Base-by-base conservation (phyloP, 208 protist species). In the Acanthamoeba culbertsoni region DNA sequence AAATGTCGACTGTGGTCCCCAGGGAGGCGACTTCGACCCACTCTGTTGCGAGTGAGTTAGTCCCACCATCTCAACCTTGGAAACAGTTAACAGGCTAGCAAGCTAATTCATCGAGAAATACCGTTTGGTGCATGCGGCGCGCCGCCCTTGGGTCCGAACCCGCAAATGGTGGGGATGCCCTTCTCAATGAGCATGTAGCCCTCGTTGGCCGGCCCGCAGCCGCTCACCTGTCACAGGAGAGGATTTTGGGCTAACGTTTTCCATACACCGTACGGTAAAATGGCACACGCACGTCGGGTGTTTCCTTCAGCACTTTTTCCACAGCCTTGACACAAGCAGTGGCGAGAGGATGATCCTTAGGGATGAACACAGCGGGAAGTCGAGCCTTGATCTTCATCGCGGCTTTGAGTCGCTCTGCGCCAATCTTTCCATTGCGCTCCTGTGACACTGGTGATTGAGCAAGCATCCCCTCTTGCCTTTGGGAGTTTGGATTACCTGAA, bases 171-270 rank as follows among this genome's bases (percentile, higher is more conserved):
- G 28, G 75, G 75, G 28, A 86, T 86, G 51, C 75, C 75, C 53
- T 55, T 62, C 53, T 86, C 75, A 40, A 86, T 62, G 37, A 86
- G 37, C 75, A 86, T 86, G 75, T 86, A 86, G 46, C 75, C 75
- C 31, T 86, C 75, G n/a, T 86, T 86, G 28, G 35, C 75, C 31
- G 75, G 75, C 31, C 75, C 75, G 20, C 75, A 86, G 0, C 75
- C 75, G 28, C 53, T 18, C 31, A 42, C 75, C 53, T 63, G 62
- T 4, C 55, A n/a, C n/a, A n/a, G n/a, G n/a, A n/a, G n/a, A n/a
- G n/a, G n/a, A n/a, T n/a, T n/a, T n/a, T n/a, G n/a, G n/a, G n/a
- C n/a, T n/a, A n/a, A n/a, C n/a, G n/a, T n/a, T n/a, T n/a, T n/a
- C n/a, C n/a, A n/a, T n/a, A n/a, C n/a, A n/a, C n/a, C n/a, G n/a